phyloP scores from a whole-genome alignment of 768 basidiomycete species.

The Tubosaeta brunneosetosa region DNA sequence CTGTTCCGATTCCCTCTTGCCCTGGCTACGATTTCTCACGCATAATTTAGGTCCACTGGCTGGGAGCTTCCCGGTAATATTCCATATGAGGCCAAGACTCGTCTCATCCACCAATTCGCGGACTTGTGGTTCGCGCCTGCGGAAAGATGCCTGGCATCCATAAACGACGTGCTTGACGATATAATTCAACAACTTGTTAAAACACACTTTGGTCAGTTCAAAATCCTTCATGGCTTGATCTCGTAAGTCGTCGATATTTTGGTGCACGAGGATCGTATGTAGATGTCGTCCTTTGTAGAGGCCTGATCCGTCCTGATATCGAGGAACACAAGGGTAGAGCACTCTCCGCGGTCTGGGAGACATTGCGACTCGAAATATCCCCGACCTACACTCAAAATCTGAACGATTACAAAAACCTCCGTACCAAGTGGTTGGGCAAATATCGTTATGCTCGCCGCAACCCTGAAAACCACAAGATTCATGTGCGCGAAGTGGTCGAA shows the following conservation, averaged over 20 bases:
- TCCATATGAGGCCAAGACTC: slow-evolving; percentile 37
- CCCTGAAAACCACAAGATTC: not conserved
- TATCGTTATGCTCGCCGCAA: slow-evolving; percentile 18
- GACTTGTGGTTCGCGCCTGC: slow-evolving; percentile 36
- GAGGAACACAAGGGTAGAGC: slow-evolving; percentile 24
- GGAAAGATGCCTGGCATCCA: slow-evolving; percentile 29
- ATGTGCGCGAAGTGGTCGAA: too few species aligned
- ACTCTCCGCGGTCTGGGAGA: slow-evolving; percentile 25
- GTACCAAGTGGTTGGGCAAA: slow-evolving; percentile 21
- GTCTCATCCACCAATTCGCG: slow-evolving; percentile 34
- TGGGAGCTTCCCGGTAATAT: slow-evolving; percentile 43
- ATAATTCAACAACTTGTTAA: slow-evolving; percentile 27
- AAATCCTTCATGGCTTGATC: slow-evolving; percentile 30
- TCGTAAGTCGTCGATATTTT: slow-evolving; percentile 26
- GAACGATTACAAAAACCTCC: slow-evolving; percentile 18
- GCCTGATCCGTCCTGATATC: slow-evolving; percentile 25
- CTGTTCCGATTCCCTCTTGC: slow-evolving; percentile 2
- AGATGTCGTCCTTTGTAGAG: slow-evolving; percentile 16
- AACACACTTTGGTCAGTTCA: slow-evolving; percentile 40
- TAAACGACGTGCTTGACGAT: slow-evolving; percentile 30
- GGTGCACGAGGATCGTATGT: not conserved
- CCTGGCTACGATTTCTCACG: not conserved
- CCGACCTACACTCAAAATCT: slow-evolving; percentile 38
- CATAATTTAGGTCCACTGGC: slow-evolving; percentile 29
- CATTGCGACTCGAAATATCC: slow-evolving; percentile 35